A percentile compares a stretch with the other conserved stretches of the same genome.
Conservation (phyloP, 305 asterid species). For the Fraxinus sp. region DNA sequence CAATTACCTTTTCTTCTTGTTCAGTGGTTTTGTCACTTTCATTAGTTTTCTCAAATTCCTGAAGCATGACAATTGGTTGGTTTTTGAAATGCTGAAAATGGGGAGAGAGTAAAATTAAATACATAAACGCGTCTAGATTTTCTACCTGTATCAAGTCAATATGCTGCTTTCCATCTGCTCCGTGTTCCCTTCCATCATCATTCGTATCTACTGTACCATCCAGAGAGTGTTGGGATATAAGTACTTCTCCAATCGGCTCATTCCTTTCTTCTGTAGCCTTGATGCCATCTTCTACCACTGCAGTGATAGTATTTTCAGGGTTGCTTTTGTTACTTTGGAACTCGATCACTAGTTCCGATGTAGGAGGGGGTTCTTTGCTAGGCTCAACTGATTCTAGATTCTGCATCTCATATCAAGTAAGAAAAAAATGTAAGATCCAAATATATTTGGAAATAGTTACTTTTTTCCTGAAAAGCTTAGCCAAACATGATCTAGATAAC, state of each 20-base stretch:
- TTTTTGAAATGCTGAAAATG: slow-evolving; percentile 10
- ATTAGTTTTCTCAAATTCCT: neutral
- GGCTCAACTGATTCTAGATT: neutral
- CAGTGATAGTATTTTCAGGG: neutral
- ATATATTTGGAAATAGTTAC: neutral
- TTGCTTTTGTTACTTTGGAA: neutral
- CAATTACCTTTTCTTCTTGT: neutral
- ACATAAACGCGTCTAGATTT: neutral
- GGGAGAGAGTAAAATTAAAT: neutral
- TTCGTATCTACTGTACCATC: neutral
- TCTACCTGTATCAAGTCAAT: neutral
- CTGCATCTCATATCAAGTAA: neutral
- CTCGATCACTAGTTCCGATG: neutral
- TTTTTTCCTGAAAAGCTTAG: neutral
- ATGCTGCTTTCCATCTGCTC: neutral
- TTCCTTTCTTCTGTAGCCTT: neutral
- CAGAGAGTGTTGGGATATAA: neutral
- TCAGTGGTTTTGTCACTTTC: slow-evolving; percentile 1
- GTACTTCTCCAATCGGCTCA: neutral
- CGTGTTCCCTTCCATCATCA: neutral
- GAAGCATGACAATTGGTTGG: neutral
- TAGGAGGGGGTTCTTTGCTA: neutral
- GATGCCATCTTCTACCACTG: neutral
- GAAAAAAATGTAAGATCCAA: neutral
- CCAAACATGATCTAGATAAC: neutral